Evolutionary conservation across 805 yeast genomes (phyloP).

Genomic region (Candida nemodendra): DNA sequence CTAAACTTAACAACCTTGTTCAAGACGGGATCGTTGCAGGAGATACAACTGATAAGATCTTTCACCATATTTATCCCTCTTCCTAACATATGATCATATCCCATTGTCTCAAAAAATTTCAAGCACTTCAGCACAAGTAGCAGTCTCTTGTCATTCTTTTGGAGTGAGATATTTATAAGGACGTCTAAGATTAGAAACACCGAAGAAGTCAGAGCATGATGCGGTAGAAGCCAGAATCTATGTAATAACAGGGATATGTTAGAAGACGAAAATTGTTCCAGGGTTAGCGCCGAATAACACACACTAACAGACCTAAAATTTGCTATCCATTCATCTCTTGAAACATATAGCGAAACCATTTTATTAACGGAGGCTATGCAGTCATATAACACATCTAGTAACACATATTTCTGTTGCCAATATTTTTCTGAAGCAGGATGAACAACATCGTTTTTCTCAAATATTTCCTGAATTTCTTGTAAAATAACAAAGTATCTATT

Average conservation of each 20-base stretch:
- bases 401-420: constrained; percentile 1
- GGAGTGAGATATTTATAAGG: constrained; percentile 5
- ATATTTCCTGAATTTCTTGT: too few relatives aligned
- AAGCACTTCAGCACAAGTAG: constrained; percentile 3
- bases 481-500: too few relatives aligned
- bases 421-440: too few relatives aligned
- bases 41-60: constrained; percentile 1
- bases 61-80: constrained; percentile 3
- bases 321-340: constrained; percentile 5
- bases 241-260: neutral
- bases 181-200: constrained; percentile 4
- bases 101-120: constrained; percentile 1
- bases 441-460: too few relatives aligned
- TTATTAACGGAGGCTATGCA: constrained; percentile 2
- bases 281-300: constrained; percentile 2
- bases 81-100: constrained; percentile 4
- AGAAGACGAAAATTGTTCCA: constrained; percentile 3
- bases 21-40: constrained; percentile 1
- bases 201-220: constrained; percentile 3
- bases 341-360: neutral
- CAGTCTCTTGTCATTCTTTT: constrained; percentile 4
- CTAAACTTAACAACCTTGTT: too few relatives aligned
- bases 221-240: constrained; percentile 2
- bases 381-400: constrained; percentile 3
- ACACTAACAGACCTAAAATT: constrained; percentile 1